Evolutionary conservation across 768 basidiomycete genomes (phyloP), one percentile per base, ranked within the genome.

Genomic region (Amanita molliuscula): DNA sequence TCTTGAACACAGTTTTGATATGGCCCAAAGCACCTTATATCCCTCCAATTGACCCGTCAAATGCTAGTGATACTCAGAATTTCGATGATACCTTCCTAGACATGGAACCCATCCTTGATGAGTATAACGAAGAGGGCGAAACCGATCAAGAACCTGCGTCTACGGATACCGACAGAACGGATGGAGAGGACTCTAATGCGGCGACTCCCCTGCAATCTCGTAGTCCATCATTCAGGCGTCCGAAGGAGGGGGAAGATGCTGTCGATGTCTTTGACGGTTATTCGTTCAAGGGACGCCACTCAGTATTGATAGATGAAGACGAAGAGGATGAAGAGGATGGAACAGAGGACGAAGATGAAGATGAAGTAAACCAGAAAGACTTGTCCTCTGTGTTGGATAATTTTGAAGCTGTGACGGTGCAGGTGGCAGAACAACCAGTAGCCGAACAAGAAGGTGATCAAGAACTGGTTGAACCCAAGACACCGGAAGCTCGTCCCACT

Each of bases 1-100:
- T 40, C 31, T 44, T 15, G 28, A 31, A 25, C 16, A 28, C 44
- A 11, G 38, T 53, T 4, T 53, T 49, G 15, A 34, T 25, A 35
- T 50, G 23, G 31, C 47, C 50, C 15, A 53, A 23, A 91, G 88
- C 92, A 68, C 90, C 90, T 37, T 92, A 93, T 74, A 90, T 92
- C 61, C 91, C 90, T 13, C 86, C 86, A 26, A 89, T 92, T 61
- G 89, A 94, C 63, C 86, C 88, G 18, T 79, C 79, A 37, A 90
- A 95, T 67, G 93, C 93, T 53, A 82, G 84, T 59, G 96, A 99
- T 76, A 94, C 90, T 56, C 89, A 90, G 65, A 97, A 98, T 68
- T 99, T 98, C 65, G 95, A 98, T 65, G 89, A 94, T 54, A 84
- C 89, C 35, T 98, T 96, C 80, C 76, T 98, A 52, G 88, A 88